These are phyloP conservation scores for Trichoderma endophyticum DNA, from an alignment of 2,329 filamentous ascomycete species.

Conservation along the genomic window DNA sequence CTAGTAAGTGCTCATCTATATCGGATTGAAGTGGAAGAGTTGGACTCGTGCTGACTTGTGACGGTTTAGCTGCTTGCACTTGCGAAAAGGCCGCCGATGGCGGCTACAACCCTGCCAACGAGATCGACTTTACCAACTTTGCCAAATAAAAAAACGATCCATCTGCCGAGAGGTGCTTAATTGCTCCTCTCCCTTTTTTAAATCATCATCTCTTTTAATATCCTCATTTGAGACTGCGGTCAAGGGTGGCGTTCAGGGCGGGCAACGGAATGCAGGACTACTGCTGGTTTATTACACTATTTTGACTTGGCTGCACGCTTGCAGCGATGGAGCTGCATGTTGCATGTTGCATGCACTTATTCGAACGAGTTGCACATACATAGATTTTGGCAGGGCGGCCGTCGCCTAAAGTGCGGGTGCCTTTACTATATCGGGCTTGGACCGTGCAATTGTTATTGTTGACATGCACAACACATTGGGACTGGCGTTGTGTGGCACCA, in stretches of 20 bases:
- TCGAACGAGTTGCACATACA: neutral
- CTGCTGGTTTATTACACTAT: neutral
- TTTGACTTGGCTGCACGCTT: conserved; percentile 1
- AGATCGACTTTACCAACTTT: conserved; percentile 83
- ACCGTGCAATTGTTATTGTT: conserved; percentile 1
- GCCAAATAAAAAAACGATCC: conserved; percentile 7
- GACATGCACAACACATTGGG: neutral
- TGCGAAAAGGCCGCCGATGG: conserved; percentile 71
- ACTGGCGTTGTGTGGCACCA: conserved; percentile 3
- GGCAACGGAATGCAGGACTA: neutral
- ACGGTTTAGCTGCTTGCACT: conserved; percentile 63
- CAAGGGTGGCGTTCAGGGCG: conserved; percentile 10
- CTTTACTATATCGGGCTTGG: neutral
- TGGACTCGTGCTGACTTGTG: conserved; percentile 20
- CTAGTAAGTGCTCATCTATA: conserved; percentile 48
- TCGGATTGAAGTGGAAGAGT: neutral
- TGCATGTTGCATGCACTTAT: neutral
- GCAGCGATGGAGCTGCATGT: neutral
- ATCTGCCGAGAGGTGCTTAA: neutral
- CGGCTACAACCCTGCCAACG: conserved; percentile 60
- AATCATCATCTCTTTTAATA: neutral
- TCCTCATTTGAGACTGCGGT: neutral
- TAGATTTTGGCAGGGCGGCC: conserved; percentile 9
- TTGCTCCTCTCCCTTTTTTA: neutral
- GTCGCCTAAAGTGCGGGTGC: conserved; percentile 4